Base-by-base conservation (phyloP, 768 basidiomycete genomes). In the Suillus placidus region DNA sequence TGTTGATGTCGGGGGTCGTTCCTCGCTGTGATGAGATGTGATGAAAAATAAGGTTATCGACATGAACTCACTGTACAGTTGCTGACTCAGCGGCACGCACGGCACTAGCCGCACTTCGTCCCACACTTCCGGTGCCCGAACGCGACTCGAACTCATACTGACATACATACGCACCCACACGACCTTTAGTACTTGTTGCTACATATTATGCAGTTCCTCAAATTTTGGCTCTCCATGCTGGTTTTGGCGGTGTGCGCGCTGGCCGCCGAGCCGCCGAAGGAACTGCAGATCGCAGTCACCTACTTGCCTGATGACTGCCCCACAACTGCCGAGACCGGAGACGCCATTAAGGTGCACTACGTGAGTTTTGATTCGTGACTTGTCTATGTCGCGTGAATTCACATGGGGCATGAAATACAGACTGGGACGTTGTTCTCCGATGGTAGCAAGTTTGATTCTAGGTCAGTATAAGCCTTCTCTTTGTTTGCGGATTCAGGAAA, bases 361-460 rank as follows among this genome's bases (percentile, higher is more conserved):
- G 92, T 94, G 75, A 72, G 83, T 82, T 9, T 13, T n/a, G 37
- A 14, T 37, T 38, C 3, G 42, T 32, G 5, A 5, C 10, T 18
- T 18, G 14, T 40, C 51, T 62, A 23, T 4, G 32, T 60, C 40
- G 61, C 60, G n/a, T 13, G n/a, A 30, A 64, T 60, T 12, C 45
- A 70, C 37, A 12, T 54, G 3, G 57, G 14, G 55, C 61, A 43
- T 58, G 55, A 65, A 58, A 23, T 76, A 67, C 69, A 96, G 87
- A 94, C 93, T 5, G 96, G 95, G 4, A 96, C 85, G 10, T 77
- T 98, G 60, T 88, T 88, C 70, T 77, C 84, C 12, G 87, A 83
- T 60, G 94, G 94, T 9, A 84, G 84, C 65, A 91, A 95, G 75
- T 98, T 98, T 71, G 95, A 98, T 77, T 95, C 94, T 10, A 95